These are phyloP conservation scores for Pleurotus tuoliensis DNA, from an alignment of 768 basidiomycete species.

Conservation along the genomic window DNA sequence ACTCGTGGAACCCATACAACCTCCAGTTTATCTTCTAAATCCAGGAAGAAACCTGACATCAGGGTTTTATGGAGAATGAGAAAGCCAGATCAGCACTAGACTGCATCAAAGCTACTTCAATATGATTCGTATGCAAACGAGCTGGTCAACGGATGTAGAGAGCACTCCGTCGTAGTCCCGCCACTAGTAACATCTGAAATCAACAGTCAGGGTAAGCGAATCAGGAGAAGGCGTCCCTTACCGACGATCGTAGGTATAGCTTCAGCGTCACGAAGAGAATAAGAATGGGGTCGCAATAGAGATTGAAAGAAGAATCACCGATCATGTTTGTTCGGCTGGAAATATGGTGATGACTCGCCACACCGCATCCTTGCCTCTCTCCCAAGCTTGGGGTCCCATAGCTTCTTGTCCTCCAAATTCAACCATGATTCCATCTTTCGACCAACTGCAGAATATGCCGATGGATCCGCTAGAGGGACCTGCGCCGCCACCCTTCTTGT, in stretches of 20 bases:
- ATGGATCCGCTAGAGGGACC: slow-evolving; percentile 83
- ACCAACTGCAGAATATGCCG: slow-evolving; percentile 94
- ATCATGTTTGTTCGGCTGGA: slow-evolving; percentile 10
- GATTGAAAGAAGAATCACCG: background rate
- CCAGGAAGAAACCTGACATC: no score
- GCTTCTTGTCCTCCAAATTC: slow-evolving; percentile 81
- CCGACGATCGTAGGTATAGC: no score
- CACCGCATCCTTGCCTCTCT: slow-evolving; percentile 73
- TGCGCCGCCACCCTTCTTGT: slow-evolving; percentile 85
- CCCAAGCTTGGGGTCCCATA: slow-evolving; percentile 82
- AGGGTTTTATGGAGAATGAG: no score
- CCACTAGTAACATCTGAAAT: background rate
- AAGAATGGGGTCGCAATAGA: no score
- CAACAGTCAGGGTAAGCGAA: background rate
- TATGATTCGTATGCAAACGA: no score
- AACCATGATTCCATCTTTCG: slow-evolving; percentile 74
- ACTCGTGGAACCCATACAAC: no score
- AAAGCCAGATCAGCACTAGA: no score
- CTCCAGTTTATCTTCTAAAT: no score
- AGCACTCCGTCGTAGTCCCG: background rate
- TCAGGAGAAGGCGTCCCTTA: background rate
- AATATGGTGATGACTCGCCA: slow-evolving; percentile 79
- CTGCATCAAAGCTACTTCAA: no score
- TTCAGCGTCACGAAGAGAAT: no score
- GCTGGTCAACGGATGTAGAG: no score